A percentile compares a stretch with the other conserved stretches of the same genome.
Conservation (phyloP, 257 asterid genomes). For the Marsdenia floribunda region DNA sequence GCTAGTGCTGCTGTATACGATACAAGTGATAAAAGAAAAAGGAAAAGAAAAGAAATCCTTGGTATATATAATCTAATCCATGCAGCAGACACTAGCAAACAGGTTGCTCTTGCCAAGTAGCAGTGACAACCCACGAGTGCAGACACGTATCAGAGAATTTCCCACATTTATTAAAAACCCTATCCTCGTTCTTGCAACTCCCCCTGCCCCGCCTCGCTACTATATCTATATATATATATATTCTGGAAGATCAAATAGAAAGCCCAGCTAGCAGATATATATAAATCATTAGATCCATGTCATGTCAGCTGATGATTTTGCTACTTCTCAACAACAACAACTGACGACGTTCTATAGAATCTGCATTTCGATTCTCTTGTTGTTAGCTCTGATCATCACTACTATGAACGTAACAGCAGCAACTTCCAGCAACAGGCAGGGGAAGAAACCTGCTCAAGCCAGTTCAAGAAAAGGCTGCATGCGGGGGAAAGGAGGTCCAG, state of each 20-base stretch:
- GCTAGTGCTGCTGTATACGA: background rate
- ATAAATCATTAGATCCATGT: background rate
- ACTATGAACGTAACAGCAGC: background rate
- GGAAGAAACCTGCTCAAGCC: conserved; percentile 33
- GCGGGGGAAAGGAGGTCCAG: conserved; percentile 92
- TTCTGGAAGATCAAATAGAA: background rate
- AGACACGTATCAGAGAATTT: conserved; percentile 9
- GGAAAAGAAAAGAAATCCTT: background rate
- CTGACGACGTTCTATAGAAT: background rate
- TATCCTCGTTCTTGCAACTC: background rate
- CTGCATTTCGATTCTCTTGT: background rate
- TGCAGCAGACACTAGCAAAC: background rate
- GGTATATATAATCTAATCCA: background rate
- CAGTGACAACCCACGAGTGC: background rate
- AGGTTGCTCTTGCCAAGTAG: conserved; percentile 12
- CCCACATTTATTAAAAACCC: background rate
- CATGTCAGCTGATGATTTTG: background rate
- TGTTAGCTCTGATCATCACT: too few species aligned
- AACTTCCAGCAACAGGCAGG: background rate
- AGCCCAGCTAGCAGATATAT: background rate
- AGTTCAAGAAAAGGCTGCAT: conserved; percentile 76
- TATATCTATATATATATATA: background rate
- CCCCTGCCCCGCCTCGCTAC: too few species aligned
- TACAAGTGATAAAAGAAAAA: background rate
- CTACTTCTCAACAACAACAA: too few species aligned